Evolutionary conservation across 305 asterid species (phyloP).

Genomic region (Rubia balearica): DNA sequence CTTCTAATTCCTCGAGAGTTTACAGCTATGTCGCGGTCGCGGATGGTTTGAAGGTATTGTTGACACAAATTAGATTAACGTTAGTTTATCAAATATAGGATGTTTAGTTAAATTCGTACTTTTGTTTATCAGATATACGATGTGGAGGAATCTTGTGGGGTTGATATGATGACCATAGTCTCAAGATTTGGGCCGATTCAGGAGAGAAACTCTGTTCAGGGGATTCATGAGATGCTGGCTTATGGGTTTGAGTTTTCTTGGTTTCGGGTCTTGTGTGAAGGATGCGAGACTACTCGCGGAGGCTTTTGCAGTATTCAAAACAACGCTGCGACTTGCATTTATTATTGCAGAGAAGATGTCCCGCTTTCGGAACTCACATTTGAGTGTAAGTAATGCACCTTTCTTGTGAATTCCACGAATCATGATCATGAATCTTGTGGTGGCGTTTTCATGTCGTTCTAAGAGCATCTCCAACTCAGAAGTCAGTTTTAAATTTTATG

Average conservation of each 20-base stretch:
- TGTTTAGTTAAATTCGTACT: background rate
- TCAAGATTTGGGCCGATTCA: constrained; percentile 20
- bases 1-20: constrained; percentile 10
- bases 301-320: constrained; percentile 45
- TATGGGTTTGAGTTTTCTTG: constrained; percentile 63
- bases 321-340: constrained; percentile 32
- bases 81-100: too few species aligned
- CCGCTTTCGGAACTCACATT: constrained; percentile 31
- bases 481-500: too few species aligned
- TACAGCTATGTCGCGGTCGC: constrained; percentile 33
- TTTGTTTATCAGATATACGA: constrained; percentile 15
- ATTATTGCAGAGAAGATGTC: constrained; percentile 30
- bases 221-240: constrained; percentile 36
- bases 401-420: background rate
- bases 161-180: constrained; percentile 25
- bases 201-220: constrained; percentile 31
- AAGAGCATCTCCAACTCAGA: too few species aligned
- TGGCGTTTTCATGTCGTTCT: too few species aligned
- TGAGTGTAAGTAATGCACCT: constrained; percentile 29
- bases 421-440: too few species aligned
- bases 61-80: background rate
- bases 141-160: constrained; percentile 44
- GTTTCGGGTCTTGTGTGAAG: constrained; percentile 40
- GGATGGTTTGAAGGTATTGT: constrained; percentile 15
- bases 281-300: constrained; percentile 37